Evolutionary conservation across 768 basidiomycete species (phyloP).

Genomic region (Agaricus subrufescens): DNA sequence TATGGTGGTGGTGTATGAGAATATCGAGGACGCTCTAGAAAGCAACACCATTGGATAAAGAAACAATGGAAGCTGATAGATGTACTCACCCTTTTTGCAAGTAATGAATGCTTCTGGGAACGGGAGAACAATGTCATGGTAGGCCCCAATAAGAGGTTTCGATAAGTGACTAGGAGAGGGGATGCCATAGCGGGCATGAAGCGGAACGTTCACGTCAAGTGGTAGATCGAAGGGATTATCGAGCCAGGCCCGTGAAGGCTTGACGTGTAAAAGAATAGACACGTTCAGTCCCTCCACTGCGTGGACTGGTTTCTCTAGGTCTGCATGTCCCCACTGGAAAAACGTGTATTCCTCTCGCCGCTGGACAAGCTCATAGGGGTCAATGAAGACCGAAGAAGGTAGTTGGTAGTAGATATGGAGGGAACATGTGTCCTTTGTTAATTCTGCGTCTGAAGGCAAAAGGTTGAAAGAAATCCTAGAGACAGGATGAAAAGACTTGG

Average conservation of each 20-base stretch:
- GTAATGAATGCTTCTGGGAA: conserved; percentile 2
- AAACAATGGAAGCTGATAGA: not conserved
- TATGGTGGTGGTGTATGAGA: not conserved
- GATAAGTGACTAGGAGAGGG: not conserved
- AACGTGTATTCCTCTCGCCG: conserved; percentile 7
- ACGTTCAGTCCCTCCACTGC: not conserved
- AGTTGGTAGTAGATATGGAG: conserved; percentile 5
- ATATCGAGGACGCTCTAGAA: not conserved
- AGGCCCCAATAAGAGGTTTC: not conserved
- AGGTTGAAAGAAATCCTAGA: not conserved
- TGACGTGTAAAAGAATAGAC: not conserved
- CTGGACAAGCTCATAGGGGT: conserved; percentile 7
- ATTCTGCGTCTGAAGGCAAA: not conserved
- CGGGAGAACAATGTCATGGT: not conserved
- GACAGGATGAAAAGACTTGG: conserved; percentile 4
- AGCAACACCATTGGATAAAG: not conserved
- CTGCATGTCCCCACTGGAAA: conserved; percentile 1
- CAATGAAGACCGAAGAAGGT: not conserved
- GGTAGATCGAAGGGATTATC: not conserved
- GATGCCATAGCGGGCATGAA: conserved; percentile 6
- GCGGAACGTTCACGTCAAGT: conserved; percentile 4
- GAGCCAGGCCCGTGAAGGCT: not conserved
- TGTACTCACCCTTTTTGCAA: not conserved
- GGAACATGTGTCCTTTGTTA: not conserved
- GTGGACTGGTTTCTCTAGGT: conserved; percentile 6